These are phyloP conservation scores for Pyrrhoderma lamaoense DNA, from an alignment of 1,284 basidiomycete species.

Conservation along the genomic window DNA sequence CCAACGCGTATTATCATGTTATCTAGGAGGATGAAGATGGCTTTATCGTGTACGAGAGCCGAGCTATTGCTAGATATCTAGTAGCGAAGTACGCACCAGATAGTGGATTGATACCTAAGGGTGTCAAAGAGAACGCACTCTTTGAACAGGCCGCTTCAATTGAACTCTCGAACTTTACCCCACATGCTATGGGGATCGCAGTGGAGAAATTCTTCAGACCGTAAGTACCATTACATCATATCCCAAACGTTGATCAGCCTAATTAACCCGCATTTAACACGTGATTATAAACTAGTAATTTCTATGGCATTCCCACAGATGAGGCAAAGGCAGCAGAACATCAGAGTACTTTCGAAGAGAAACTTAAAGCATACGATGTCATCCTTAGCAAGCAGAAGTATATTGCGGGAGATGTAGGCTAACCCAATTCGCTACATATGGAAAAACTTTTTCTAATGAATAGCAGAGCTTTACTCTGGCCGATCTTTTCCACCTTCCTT, in stretches of 20 bases:
- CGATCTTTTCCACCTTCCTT: slow-evolving; percentile 48
- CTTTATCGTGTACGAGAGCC: slow-evolving; percentile 24
- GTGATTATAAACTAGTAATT: background rate
- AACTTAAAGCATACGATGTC: slow-evolving; percentile 37
- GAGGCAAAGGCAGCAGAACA: slow-evolving; percentile 23
- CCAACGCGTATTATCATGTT: too few species aligned
- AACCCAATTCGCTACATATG: background rate
- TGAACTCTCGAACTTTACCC: slow-evolving; percentile 40
- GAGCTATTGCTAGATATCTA: slow-evolving; percentile 30
- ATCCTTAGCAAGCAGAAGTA: slow-evolving; percentile 43
- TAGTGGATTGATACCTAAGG: slow-evolving; percentile 17
- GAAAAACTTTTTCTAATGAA: background rate
- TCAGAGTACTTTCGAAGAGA: slow-evolving; percentile 26
- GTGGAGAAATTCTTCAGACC: slow-evolving; percentile 41
- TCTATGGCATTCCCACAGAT: slow-evolving; percentile 17
- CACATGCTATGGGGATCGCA: slow-evolving; percentile 32
- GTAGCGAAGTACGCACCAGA: slow-evolving; percentile 24
- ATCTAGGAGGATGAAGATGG: slow-evolving; percentile 23
- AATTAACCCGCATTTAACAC: background rate
- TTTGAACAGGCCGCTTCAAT: slow-evolving; percentile 30
- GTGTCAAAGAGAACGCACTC: slow-evolving; percentile 23
- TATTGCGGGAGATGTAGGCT: slow-evolving; percentile 36
- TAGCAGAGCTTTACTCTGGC: slow-evolving; percentile 38
- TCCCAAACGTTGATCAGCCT: too few species aligned
- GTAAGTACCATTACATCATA: slow-evolving; percentile 26